These are phyloP conservation scores for Mucor indicus DNA, from an alignment of 371 early-diverging fungal genomes.

Conservation along the genomic window DNA sequence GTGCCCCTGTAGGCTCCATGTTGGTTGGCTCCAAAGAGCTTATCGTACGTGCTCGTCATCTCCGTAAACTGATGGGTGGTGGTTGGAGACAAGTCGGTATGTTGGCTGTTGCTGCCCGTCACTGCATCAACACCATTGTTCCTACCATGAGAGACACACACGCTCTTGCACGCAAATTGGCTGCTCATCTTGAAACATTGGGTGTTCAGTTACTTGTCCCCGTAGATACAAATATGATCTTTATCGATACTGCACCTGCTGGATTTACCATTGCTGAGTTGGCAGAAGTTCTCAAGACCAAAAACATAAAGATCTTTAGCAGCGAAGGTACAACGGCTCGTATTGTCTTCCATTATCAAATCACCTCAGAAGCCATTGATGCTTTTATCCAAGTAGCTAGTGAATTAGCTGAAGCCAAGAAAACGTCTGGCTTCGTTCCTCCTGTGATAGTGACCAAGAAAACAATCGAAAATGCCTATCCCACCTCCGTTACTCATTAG, in stretches of 20 bases:
- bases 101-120: slow-evolving; percentile 71
- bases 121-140: slow-evolving; percentile 64
- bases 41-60: slow-evolving; percentile 77
- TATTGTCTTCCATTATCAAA: slow-evolving; percentile 77
- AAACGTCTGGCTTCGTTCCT: slow-evolving; percentile 19
- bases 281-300: slow-evolving; percentile 39
- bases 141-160: slow-evolving; percentile 70
- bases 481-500: too few relatives aligned
- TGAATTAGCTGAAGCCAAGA: slow-evolving; percentile 16
- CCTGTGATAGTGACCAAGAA: too few relatives aligned
- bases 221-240: slow-evolving; percentile 88
- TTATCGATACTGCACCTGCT: slow-evolving; percentile 54
- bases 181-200: slow-evolving; percentile 46
- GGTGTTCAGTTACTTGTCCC: slow-evolving; percentile 65
- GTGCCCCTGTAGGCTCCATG: slow-evolving; percentile 90
- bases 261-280: slow-evolving; percentile 50
- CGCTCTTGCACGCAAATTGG: slow-evolving; percentile 59
- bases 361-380: slow-evolving; percentile 56
- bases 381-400: slow-evolving; percentile 34
- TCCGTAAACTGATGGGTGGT: slow-evolving; percentile 88
- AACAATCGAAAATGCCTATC: slow-evolving; percentile 17
- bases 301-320: slow-evolving; percentile 53
- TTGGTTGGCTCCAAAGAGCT: slow-evolving; percentile 61
- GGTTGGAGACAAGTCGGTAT: slow-evolving; percentile 90
- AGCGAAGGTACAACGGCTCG: slow-evolving; percentile 51